These are phyloP conservation scores for Leccinum fuscescens DNA, from an alignment of 1,284 basidiomycete species.

Conservation along the genomic window DNA sequence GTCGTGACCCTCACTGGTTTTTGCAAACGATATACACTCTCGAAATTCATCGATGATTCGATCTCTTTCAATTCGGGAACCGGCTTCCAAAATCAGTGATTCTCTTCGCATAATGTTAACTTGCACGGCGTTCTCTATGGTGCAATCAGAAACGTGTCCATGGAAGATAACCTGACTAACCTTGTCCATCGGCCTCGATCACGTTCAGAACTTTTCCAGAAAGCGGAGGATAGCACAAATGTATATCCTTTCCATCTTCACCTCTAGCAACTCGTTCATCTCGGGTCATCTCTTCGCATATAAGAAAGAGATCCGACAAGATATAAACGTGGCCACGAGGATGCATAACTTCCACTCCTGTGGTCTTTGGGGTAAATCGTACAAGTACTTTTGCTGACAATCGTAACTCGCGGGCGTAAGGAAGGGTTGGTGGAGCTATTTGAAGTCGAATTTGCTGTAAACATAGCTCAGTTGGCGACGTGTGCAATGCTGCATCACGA, in stretches of 20 bases:
- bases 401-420: slow-evolving; percentile 80
- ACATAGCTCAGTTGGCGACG: slow-evolving; percentile 15
- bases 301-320: slow-evolving; percentile 88
- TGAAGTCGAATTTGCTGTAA: slow-evolving; percentile 85
- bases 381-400: slow-evolving; percentile 75
- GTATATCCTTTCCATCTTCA: slow-evolving; percentile 77
- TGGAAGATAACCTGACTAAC: slow-evolving; percentile 35
- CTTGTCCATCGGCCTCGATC: slow-evolving; percentile 58
- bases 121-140: slow-evolving; percentile 67
- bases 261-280: slow-evolving; percentile 55
- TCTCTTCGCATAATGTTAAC: slow-evolving; percentile 91
- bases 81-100: slow-evolving; percentile 66
- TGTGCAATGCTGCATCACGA: slow-evolving; percentile 18
- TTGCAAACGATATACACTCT: slow-evolving; percentile 84
- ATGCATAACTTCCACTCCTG: slow-evolving; percentile 72
- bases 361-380: slow-evolving; percentile 76
- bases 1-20: slow-evolving; percentile 51
- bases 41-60: slow-evolving; percentile 72
- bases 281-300: slow-evolving; percentile 79
- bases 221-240: slow-evolving; percentile 92
- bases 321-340: slow-evolving; percentile 83
- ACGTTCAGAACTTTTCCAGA: slow-evolving; percentile 90
- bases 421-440: slow-evolving; percentile 79
- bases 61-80: slow-evolving; percentile 64
- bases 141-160: slow-evolving; percentile 13